These are phyloP conservation scores for Melampsora americana DNA, from an alignment of 1,284 basidiomycete species.

Conservation along the genomic window DNA sequence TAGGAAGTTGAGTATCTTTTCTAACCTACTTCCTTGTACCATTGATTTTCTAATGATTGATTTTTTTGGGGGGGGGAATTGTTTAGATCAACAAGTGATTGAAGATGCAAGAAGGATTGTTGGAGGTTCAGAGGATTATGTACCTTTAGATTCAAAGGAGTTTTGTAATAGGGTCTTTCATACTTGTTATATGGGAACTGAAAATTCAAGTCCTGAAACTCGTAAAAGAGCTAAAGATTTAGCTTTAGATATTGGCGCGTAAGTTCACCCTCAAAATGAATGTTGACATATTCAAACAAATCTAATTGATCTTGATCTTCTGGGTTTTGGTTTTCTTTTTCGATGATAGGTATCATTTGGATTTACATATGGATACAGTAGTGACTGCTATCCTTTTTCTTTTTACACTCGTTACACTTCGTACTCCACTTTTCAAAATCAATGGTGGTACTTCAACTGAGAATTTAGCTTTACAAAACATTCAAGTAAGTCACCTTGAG, in stretches of 20 bases:
- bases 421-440: constrained; percentile 35
- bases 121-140: constrained; percentile 18
- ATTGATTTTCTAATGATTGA: not conserved
- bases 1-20: constrained; percentile 25
- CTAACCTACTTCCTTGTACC: not conserved
- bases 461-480: constrained; percentile 44
- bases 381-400: constrained; percentile 33
- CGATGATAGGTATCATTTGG: constrained; percentile 27
- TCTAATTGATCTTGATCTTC: not conserved
- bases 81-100: constrained; percentile 42
- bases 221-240: constrained; percentile 37
- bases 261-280: not conserved
- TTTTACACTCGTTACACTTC: constrained; percentile 29
- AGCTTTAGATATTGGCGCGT: constrained; percentile 34
- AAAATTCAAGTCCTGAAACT: constrained; percentile 43
- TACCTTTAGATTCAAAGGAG: constrained; percentile 32
- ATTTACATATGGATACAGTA: constrained; percentile 40
- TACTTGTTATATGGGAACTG: constrained; percentile 43
- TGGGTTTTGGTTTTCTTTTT: not conserved
- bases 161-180: constrained; percentile 43
- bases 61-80: not conserved
- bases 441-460: constrained; percentile 34
- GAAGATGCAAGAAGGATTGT: constrained; percentile 28
- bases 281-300: too few species aligned
- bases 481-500: constrained; percentile 14